Evolutionary conservation across 2,329 filamentous ascomycete species (phyloP), one percentile per base, ranked within the genome.

Genomic region (Xylaria hypoxylon): DNA sequence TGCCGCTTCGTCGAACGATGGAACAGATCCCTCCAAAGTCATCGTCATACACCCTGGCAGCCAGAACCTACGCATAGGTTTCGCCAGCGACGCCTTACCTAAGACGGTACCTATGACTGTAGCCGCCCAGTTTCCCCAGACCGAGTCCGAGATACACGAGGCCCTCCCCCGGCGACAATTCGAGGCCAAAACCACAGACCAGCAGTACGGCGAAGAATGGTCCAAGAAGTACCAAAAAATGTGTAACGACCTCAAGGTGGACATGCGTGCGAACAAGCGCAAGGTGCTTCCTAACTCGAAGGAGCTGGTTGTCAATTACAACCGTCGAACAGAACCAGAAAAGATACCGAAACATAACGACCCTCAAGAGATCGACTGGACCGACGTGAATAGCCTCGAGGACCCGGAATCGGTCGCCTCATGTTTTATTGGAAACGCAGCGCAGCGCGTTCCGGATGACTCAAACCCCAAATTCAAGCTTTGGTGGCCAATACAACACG

Each of bases 221-320:
- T 82, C 85, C 50, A 89, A 89, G 77, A 89, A 87, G 76, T 98
- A 94, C 80, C 88, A 88, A 63, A 91, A 90, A 75, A 92, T 96
- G 90, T 92, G 89, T 67, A 89, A 90, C 60, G 94, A 97, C 50
- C 87, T 99, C 68, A 97, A 97, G 80, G 82, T 90, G 2, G 92
- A 93, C 58, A 97, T 98, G 92, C 90, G 95, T 68, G 88, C 89
- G 72, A 97, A 97, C 81, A 98, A 98, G 84, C 90, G 93, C 76
- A 92, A 97, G 77, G 94, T 97, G 17, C 82, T 98, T 56, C 96
- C 96, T n/a, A 98, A 98, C 77, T 97, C 94, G 0, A 97, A 97
- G 79, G 96, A 99, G 76, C 84, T 97, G 65, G 95, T 97, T 1
- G 89, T 94, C 70, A 98, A 97, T 76, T 98, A 92, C 85, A 99